Evolutionary conservation across 2,329 filamentous ascomycete species (phyloP), one percentile per base, ranked within the genome.

Genomic region (Colletotrichum lini): DNA sequence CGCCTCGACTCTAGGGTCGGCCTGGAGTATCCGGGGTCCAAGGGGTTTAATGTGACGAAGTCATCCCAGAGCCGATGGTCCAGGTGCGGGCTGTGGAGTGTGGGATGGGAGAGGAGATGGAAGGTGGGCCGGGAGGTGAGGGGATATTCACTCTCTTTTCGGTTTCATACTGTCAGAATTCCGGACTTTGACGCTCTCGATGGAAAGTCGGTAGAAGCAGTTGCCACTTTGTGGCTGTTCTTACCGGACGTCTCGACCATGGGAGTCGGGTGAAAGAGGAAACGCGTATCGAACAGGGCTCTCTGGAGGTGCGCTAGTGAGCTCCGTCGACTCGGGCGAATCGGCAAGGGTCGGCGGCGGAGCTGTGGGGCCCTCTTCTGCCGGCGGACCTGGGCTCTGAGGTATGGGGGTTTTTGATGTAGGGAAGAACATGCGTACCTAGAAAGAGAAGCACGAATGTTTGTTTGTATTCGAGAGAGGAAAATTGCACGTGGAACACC

Each of bases 21-120:
- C 9, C 56, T 52, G 45, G 57, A 56, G 30, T 40, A 58, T 21
- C 47, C 64, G 42, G 47, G 65, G 23, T 44, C 18, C 44, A 12
- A 26, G 56, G 38, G 64, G 7, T 7, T 44, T 60, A 10, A n/a
- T 62, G 16, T 23, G n/a, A 42, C 16, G 21, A 67, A 53, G 21
- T 45, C 44, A 9, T 35, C 6, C 15, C 35, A 18, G 38, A 4
- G 35, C 45, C 45, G 45, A 63, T 2, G 26, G 4, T n/a, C 18
- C 18, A 9, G 21, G 18, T 59, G 45, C 26, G 30, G 45, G 4
- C 16, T 21, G 23, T 47, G 42, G 23, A 60, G 23, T 23, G n/a
- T 5, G 42, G 42, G 13, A 30, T 30, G 30, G 30, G 30, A 30
- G 30, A 30, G 30, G 30, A 30, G 30, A 30, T 30, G 30, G 30